These are phyloP conservation scores for Letharia lupina DNA, from an alignment of 495 filamentous ascomycete genomes.

Conservation along the genomic window DNA sequence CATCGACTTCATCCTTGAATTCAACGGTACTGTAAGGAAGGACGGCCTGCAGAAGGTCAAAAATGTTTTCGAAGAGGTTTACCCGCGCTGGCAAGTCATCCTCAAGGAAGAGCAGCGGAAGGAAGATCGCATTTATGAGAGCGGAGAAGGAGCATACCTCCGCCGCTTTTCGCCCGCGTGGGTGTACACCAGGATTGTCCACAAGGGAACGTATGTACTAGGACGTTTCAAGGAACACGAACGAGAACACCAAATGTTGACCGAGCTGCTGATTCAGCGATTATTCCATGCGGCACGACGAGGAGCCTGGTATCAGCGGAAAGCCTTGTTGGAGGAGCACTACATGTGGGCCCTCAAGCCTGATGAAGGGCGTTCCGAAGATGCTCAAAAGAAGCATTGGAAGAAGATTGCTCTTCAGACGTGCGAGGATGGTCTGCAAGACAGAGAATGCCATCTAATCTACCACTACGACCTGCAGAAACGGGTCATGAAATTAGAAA, in stretches of 20 bases:
- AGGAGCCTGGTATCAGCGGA: conserved; percentile 93
- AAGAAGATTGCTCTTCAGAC: conserved; percentile 68
- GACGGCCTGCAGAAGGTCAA: conserved; percentile 60
- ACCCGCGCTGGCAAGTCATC: conserved; percentile 71
- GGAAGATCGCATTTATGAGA: conserved; percentile 72
- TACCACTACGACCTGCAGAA: conserved; percentile 94
- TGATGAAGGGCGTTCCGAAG: conserved; percentile 42
- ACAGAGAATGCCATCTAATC: conserved; percentile 79
- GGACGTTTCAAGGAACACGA: conserved; percentile 73
- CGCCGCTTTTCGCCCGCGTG: conserved; percentile 87
- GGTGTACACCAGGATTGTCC: conserved; percentile 87
- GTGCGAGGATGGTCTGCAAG: conserved; percentile 79
- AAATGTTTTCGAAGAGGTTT: conserved; percentile 61
- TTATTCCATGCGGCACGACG: conserved; percentile 79
- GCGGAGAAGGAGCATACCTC: conserved; percentile 81
- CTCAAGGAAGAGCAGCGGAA: conserved; percentile 69
- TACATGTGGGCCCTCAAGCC: conserved; percentile 68
- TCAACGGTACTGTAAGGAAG: conserved; percentile 60
- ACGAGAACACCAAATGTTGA: conserved; percentile 66
- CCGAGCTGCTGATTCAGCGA: conserved; percentile 68
- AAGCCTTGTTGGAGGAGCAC: conserved; percentile 87
- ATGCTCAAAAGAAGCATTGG: conserved; percentile 75
- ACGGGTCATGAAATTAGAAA: conserved; percentile 82
- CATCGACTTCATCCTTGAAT: conserved; percentile 79
- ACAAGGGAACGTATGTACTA: conserved; percentile 76